Evolutionary conservation across 345 rosid species (phyloP), one percentile per base, ranked within the genome.

Genomic region (Brassica cretica): DNA sequence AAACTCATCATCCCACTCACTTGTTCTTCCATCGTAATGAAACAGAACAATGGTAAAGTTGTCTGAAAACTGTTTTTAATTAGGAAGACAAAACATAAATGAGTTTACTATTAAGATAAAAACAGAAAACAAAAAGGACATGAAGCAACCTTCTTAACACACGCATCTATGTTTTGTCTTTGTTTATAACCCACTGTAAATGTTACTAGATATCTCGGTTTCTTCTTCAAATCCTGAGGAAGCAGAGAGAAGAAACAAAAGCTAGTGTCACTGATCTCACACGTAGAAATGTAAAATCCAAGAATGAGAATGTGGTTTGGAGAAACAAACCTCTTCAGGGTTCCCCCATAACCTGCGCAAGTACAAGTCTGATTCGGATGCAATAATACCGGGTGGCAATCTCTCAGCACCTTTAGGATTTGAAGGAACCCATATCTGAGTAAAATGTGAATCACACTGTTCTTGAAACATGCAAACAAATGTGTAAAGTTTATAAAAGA

Each of bases 401-500:
- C 81, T 80, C 87, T 92, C 98, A 5, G 95, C 90, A 46, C 98
- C 97, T 73, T 82, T 89, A 53, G 98, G 98, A 86, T 92, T 92
- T 83, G 93, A 87, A 61, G 91, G 85, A 83, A 85, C 87, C 79
- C 90, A 84, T 83, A 94, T 88, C 97, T 94, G 87, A 14, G 53
- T 51, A 25, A 65, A 46, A 77, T 41, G 33, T 73, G 7, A 19
- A 51, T 19, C 37, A 74, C 53, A 3, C 29, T 56, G 16, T 44
- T 72, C 68, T 72, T 73, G 21, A 46, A 49, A 73, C 41, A 75
- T 39, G 70, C 44, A 72, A 60, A 32, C 32, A 71, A 39, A 27
- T 60, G 8, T 18, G 27, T 16, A 30, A 33, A 51, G 12, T 10
- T 60, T 9, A 6, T 8, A 12, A 1, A 56, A 51, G 5, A 51